Percentiles rank a stretch among this genome's conserved stretches.
Conservation (phyloP, 192 early-diverging fungal genomes). For the Chytriomyces confervae region DNA sequence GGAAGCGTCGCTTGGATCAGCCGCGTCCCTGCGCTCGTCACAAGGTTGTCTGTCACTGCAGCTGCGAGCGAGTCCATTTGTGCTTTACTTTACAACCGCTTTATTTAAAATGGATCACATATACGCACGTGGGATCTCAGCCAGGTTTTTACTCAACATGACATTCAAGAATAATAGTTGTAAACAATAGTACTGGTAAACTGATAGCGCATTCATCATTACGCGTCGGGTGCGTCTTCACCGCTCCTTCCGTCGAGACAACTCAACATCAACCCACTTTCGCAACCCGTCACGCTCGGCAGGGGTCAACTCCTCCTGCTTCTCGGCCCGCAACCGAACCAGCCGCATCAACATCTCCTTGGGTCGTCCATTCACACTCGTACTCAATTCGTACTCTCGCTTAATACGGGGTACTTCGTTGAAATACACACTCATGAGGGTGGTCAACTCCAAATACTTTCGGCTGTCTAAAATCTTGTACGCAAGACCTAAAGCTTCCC, state of each 20-base stretch:
- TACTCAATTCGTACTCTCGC: slow-evolving; percentile 53
- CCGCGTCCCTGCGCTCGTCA: slow-evolving; percentile 18
- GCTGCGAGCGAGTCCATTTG: slow-evolving; percentile 10
- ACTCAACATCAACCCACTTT: slow-evolving; percentile 50
- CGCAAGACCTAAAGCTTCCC: slow-evolving; percentile 51
- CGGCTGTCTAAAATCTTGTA: slow-evolving; percentile 43
- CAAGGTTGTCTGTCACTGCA: slow-evolving; percentile 10
- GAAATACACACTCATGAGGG: slow-evolving; percentile 39
- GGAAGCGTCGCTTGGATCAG: slow-evolving; percentile 26
- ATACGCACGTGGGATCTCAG: too few relatives aligned
- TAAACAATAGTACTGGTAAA: too few relatives aligned
- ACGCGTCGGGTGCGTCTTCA: neutral
- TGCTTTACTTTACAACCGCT: too few relatives aligned
- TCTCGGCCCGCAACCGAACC: slow-evolving; percentile 51
- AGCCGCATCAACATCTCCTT: slow-evolving; percentile 49
- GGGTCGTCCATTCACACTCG: slow-evolving; percentile 37
- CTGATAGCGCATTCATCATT: too few relatives aligned
- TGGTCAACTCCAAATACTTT: slow-evolving; percentile 44
- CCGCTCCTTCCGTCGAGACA: slow-evolving; percentile 43
- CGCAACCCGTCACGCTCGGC: slow-evolving; percentile 41
- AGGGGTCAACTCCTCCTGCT: slow-evolving; percentile 36
- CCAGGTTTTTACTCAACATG: too few relatives aligned
- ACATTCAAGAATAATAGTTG: too few relatives aligned
- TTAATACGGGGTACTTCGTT: slow-evolving; percentile 44
- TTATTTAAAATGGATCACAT: too few relatives aligned